phyloP scores from a whole-genome alignment of 1,284 basidiomycete genomes.

The Rhodotorula sp. region DNA sequence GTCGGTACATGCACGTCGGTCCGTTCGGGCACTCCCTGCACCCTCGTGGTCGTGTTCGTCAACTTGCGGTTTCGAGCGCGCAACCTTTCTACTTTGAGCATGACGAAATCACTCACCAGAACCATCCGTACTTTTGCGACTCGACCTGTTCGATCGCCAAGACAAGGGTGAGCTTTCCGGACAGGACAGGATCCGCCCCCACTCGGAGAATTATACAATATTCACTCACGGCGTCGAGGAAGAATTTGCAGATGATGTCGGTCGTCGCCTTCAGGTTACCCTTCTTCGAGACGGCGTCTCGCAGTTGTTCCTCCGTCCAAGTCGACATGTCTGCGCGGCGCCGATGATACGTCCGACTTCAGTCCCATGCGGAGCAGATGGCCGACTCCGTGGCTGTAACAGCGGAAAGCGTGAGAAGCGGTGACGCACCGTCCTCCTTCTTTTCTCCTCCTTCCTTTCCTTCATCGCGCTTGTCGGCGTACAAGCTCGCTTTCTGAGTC shows the following conservation, averaged over 20 bases:
- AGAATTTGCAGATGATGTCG: conserved; percentile 61
- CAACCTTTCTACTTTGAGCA: too few species aligned
- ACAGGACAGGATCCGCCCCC: not conserved
- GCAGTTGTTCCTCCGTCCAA: conserved; percentile 95
- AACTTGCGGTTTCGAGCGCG: too few species aligned
- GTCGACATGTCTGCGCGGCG: conserved; percentile 88
- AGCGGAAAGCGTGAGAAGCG: not conserved
- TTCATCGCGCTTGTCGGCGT: conserved; percentile 76
- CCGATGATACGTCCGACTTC: not conserved
- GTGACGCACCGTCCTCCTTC: conserved; percentile 64
- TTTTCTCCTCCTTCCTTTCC: conserved; percentile 54
- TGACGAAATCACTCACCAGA: conserved; percentile 1
- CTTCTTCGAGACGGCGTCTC: conserved; percentile 82
- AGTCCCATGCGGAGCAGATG: not conserved
- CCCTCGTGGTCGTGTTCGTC: accelerated
- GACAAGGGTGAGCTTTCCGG: not conserved
- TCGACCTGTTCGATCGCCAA: conserved; percentile 61
- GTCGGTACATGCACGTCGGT: conserved; percentile 88
- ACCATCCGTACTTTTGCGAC: conserved; percentile 67
- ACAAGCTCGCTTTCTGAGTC: conserved; percentile 94
- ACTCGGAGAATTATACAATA: too few species aligned
- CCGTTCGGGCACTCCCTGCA: conserved; percentile 71
- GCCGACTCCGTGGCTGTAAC: not conserved
- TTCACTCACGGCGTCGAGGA: conserved; percentile 71
- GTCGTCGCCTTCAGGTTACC: conserved; percentile 91